Base-by-base conservation (phyloP, 345 rosid species). In the Eucalyptus polyanthemos region DNA sequence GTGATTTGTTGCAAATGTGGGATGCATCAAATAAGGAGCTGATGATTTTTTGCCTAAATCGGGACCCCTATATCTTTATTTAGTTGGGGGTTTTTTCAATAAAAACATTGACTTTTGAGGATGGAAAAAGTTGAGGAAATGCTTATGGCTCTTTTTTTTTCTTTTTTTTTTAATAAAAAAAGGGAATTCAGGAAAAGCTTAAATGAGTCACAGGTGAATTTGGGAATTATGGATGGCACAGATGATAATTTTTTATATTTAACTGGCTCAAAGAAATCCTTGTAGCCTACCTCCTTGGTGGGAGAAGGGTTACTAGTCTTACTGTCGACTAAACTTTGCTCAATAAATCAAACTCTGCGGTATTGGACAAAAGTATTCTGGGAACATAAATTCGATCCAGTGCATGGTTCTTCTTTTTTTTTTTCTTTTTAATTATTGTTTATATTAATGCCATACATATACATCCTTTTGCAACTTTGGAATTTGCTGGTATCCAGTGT, bases 121-220 rank as follows among this genome's bases (percentile, higher is more conserved):
- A 21, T 21, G 85, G 85, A 76, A 34, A 76, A 40, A 76, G 85
- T 44, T 11, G 83, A 76, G 27, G 85, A 76, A 76, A 76, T 6
- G 47, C 47, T 76, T 76, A 4, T 76, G 85, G 47, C 85, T 40
- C 7, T 34, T 3, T 34, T 21, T 34, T 9, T 34, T 21, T 37
- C 17, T 9, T 34, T 9, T 2, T 31, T 31, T 14, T 62, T 29
- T 4, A 2, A n/a, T 6, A 0, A 31, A 13, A 19, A 24, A 40
- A 40, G 47, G 47, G 47, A 76, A 76, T 40, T 19, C 13, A 14
- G 83, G 27, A 22, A 72, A 37, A 40, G 83, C 83, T 76, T 76
- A 76, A 11, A 37, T 22, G 15, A 76, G 47, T 40, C 83, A 37
- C 27, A 76, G 16, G 27, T 76, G 85, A 76, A 76, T 76, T 76